These are phyloP conservation scores for Salvia miltiorrhiza DNA, from an alignment of 257 asterid genomes.

Conservation along the genomic window DNA sequence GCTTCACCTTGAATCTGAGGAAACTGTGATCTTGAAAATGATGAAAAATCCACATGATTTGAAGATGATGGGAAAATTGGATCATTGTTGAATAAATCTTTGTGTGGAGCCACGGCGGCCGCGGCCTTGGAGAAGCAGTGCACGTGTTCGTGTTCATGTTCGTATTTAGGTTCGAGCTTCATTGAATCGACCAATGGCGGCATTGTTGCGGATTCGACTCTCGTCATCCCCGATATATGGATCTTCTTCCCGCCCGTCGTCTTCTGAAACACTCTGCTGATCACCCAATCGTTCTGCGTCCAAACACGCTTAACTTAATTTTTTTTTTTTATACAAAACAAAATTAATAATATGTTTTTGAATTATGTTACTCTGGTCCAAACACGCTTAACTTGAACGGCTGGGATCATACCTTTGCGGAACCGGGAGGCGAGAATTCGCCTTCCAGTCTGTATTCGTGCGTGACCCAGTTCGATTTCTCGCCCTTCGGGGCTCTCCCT, in stretches of 20 bases:
- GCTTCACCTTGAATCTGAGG: neutral
- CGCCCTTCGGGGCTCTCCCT: slow-evolving; percentile 88
- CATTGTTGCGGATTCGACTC: slow-evolving; percentile 25
- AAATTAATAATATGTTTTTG: no score
- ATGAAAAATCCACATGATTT: slow-evolving; percentile 13
- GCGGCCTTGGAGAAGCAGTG: slow-evolving; percentile 52
- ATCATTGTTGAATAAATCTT: slow-evolving; percentile 12
- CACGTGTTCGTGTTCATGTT: slow-evolving; percentile 30
- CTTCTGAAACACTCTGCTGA: slow-evolving; percentile 71
- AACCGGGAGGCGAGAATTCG: slow-evolving; percentile 36
- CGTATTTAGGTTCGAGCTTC: neutral
- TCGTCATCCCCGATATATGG: slow-evolving; percentile 42
- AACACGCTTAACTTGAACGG: neutral
- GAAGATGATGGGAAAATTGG: slow-evolving; percentile 16
- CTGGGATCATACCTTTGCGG: slow-evolving; percentile 45
- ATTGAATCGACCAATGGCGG: slow-evolving; percentile 45
- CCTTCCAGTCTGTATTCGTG: slow-evolving; percentile 84
- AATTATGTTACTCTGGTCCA: neutral
- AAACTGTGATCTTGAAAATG: slow-evolving; percentile 29
- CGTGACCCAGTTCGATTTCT: slow-evolving; percentile 65
- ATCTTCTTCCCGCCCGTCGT: slow-evolving; percentile 56
- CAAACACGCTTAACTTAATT: no score
- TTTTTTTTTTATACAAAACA: no score
- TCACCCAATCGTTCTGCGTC: slow-evolving; percentile 81
- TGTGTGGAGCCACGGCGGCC: neutral